A percentile compares a stretch with the other conserved stretches of the same genome.
Evolutionary conservation across 78 protist genomes (phyloP).

Genomic region (Polysphondylium violaceum): DNA sequence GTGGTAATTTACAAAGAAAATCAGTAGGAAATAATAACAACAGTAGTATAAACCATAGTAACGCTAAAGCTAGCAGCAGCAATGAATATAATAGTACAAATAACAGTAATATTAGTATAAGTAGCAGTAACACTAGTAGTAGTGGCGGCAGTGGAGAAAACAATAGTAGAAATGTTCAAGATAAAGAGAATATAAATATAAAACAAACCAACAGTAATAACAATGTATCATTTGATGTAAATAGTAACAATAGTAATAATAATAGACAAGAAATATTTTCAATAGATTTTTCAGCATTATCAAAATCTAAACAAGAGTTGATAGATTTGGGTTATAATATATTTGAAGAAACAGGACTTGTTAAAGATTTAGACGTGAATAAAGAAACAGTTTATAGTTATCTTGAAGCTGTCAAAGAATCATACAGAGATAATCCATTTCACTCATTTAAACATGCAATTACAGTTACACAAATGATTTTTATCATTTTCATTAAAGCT

Average conservation of each 20-base stretch:
- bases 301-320: conserved; percentile 17
- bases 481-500: conserved; percentile 42
- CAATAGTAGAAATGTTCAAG: background rate
- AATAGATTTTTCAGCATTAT: conserved; percentile 65
- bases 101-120: background rate
- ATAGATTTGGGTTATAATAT: background rate
- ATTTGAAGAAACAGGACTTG: conserved; percentile 45
- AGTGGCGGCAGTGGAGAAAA: background rate
- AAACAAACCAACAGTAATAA: background rate
- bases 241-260: background rate
- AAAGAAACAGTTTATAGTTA: background rate
- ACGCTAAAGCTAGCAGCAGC: background rate
- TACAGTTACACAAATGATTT: conserved; percentile 68
- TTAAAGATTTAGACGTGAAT: conserved; percentile 11
- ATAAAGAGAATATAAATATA: background rate
- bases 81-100: background rate
- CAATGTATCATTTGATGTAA: background rate
- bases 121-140: background rate
- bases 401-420: background rate
- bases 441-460: conserved; percentile 79
- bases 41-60: background rate
- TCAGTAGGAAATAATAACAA: background rate
- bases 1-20: no score
- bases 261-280: conserved; percentile 34
- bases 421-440: conserved; percentile 66